Percentiles rank a stretch among this genome's conserved stretches.
Conservation (phyloP, 129 eudicot species). For the Calendula officinalis region DNA sequence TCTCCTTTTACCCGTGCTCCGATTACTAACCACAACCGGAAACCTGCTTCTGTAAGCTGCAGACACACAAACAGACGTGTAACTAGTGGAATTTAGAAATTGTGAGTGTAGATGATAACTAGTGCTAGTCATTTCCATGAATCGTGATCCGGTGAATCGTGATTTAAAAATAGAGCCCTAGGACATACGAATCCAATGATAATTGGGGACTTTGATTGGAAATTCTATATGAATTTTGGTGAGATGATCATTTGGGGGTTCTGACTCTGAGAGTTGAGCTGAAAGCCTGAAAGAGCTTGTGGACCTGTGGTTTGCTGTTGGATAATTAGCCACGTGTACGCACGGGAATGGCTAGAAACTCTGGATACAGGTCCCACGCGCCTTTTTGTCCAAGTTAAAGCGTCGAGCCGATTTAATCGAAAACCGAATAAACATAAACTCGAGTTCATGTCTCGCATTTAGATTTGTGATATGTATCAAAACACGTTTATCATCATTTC, state of each 20-base stretch:
- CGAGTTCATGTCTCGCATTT: too few species aligned
- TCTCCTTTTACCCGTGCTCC: slow-evolving; percentile 8
- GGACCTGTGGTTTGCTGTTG: background rate
- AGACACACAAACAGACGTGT: slow-evolving; percentile 18
- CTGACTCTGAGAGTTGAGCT: background rate
- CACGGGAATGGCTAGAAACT: slow-evolving; percentile 22
- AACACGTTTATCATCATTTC: too few species aligned
- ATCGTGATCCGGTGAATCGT: slow-evolving; percentile 5
- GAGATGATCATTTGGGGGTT: slow-evolving; percentile 24
- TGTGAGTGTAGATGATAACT: slow-evolving; percentile 21
- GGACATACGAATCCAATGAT: background rate
- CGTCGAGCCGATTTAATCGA: too few species aligned
- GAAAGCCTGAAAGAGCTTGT: background rate
- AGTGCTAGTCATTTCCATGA: slow-evolving; percentile 20
- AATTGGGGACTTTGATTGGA: background rate
- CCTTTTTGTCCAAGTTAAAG: background rate
- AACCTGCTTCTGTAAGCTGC: slow-evolving; percentile 11
- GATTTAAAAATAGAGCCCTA: slow-evolving; percentile 7
- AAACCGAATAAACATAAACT: too few species aligned
- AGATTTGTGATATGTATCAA: too few species aligned
- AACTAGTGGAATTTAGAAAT: slow-evolving; percentile 27
- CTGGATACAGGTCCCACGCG: slow-evolving; percentile 7
- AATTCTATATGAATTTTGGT: background rate
- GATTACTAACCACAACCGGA: slow-evolving; percentile 17
- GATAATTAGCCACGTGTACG: slow-evolving; percentile 28